Conservation (phyloP, 352 stramenopile genomes). For the Pythium coloratum region DNA sequence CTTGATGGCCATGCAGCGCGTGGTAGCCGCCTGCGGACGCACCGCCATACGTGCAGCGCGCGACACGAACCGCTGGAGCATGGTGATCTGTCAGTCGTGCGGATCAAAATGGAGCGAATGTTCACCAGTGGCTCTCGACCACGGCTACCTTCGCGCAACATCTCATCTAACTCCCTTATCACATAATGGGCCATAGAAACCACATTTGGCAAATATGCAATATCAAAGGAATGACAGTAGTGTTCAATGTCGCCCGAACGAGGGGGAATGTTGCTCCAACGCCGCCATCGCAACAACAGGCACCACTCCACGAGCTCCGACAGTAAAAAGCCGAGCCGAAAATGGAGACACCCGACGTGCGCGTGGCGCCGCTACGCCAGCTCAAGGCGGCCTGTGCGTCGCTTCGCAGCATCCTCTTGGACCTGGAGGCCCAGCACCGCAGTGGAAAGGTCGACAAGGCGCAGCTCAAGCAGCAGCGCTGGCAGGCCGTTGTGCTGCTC, state of each 20-base stretch:
- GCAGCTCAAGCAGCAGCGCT: slow-evolving; percentile 50
- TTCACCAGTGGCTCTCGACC: slow-evolving; percentile 13
- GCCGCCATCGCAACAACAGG: not conserved
- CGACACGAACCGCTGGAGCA: slow-evolving; percentile 29
- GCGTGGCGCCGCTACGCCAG: slow-evolving; percentile 43
- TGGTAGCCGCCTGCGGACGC: slow-evolving; percentile 14
- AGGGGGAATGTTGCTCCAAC: slow-evolving; percentile 16
- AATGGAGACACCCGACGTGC: slow-evolving; percentile 11
- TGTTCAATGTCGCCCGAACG: not conserved
- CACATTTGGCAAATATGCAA: not conserved
- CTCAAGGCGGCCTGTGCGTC: slow-evolving; percentile 50
- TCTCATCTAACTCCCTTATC: slow-evolving; percentile 1
- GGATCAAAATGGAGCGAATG: slow-evolving; percentile 1
- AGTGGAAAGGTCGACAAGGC: slow-evolving; percentile 36
- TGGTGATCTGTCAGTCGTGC: slow-evolving; percentile 11
- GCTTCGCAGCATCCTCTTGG: slow-evolving; percentile 43
- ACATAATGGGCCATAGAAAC: not conserved
- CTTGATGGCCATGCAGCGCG: slow-evolving; percentile 27
- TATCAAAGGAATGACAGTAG: not conserved
- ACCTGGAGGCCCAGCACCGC: slow-evolving; percentile 14
- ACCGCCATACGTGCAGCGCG: slow-evolving; percentile 13
- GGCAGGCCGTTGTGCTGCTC: slow-evolving; percentile 58
- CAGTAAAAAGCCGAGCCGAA: not conserved
- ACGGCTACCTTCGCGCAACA: slow-evolving; percentile 22
- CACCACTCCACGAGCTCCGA: not conserved